phyloP scores from a whole-genome alignment of 106 monocot genomes.

The Acorus gramineus region DNA sequence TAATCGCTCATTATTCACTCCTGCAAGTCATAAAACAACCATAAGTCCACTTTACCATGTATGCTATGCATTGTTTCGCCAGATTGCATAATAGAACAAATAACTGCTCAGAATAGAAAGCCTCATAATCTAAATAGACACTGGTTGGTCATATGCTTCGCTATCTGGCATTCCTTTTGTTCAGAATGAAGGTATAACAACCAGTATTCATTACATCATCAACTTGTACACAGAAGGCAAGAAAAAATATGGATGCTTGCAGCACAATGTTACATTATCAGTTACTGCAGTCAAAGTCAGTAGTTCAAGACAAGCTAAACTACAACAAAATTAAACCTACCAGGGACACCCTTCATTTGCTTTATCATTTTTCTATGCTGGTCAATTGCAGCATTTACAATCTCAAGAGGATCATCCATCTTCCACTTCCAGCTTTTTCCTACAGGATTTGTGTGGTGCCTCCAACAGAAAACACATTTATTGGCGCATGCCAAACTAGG shows the following conservation, averaged over 20 bases:
- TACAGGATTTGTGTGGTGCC: slow-evolving; percentile 97
- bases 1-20: slow-evolving; percentile 71
- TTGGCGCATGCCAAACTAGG: slow-evolving; percentile 99
- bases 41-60: too few species aligned
- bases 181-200: too few species aligned
- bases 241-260: not conserved
- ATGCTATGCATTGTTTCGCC: too few species aligned
- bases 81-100: too few species aligned
- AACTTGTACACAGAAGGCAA: not conserved
- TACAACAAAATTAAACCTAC: slow-evolving; percentile 14
- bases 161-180: too few species aligned
- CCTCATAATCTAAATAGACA: too few species aligned
- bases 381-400: slow-evolving; percentile 76
- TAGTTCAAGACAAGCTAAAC: too few species aligned
- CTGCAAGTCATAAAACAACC: slow-evolving; percentile 13
- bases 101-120: too few species aligned
- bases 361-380: slow-evolving; percentile 95
- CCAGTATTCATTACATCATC: too few species aligned
- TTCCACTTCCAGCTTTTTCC: slow-evolving; percentile 96
- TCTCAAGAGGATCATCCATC: slow-evolving; percentile 87
- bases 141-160: too few species aligned
- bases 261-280: too few species aligned
- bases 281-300: too few species aligned
- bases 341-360: slow-evolving; percentile 99
- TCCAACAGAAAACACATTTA: slow-evolving; percentile 99